Evolutionary conservation across 805 yeast species (phyloP), one percentile per base, ranked within the genome.

Genomic region (Teunomyces panamensis): DNA sequence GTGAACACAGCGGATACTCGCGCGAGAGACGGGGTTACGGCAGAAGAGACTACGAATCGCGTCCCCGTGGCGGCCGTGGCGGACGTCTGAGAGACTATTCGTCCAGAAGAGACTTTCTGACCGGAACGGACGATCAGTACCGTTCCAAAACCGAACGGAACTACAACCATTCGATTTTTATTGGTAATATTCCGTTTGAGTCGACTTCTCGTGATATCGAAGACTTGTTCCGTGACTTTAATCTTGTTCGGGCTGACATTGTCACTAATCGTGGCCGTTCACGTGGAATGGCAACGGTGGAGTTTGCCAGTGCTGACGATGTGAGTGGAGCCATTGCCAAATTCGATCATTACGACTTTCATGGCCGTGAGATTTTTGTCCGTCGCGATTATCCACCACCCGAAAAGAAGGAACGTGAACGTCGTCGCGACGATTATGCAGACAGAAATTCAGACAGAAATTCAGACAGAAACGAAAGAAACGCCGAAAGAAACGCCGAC

Each of bases 371-470:
- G 57, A 85, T 90, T 39, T 89, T 86, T 65, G 96, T 91, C 8
- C 84, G 97, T 70, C 95, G 85, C 63, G 96, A 90, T 68, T 85
- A 88, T 63, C 94, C 94, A 30, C 94, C 94, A 26, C 94, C 92
- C 48, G 62, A 58, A 26, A 66, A 67, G 42, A 67, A 65, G 52
- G 48, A 51, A 49, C 50, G 46, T 46, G 75, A 62, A 63, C 47
- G 35, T 3, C 20, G 13, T 20, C 41, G 45, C 11, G 43, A 54
- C 2, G 24, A 20, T 20, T 20, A 20, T 20, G 24, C 24, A 20
- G 24, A 29, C 42, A 30, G 16, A 16, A 41, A 41, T 44, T 16
- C 34, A 36, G 43, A 43, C 36, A 52, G 53, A 39, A 43, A 59
- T 16, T 56, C 61, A 43, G 43, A 55, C 42, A 49, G 49, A 35